phyloP scores from a whole-genome alignment of 1,284 basidiomycete genomes.

The Cryptococcus deneoformans region DNA sequence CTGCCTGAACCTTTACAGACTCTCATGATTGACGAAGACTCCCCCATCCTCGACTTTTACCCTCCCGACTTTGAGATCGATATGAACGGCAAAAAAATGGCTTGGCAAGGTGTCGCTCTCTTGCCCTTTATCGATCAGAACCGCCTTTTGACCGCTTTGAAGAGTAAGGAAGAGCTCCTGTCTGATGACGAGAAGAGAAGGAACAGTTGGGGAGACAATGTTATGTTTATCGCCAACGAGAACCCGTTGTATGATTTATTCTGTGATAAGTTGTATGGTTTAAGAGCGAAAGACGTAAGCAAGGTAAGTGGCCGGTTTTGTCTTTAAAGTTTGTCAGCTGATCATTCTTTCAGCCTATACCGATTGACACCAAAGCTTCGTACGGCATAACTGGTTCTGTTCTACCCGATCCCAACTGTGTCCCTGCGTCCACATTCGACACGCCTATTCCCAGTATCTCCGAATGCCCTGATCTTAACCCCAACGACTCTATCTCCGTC shows the following conservation, averaged over 20 bases:
- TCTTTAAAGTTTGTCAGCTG: neutral
- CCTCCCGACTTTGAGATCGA: conserved; percentile 91
- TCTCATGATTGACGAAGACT: conserved; percentile 83
- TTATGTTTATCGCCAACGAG: conserved; percentile 80
- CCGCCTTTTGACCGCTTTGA: conserved; percentile 80
- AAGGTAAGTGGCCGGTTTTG: conserved; percentile 59
- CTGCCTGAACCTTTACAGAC: conserved; percentile 83
- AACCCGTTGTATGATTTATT: conserved; percentile 83
- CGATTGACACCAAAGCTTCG: conserved; percentile 67
- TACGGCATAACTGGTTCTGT: conserved; percentile 78
- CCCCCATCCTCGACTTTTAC: conserved; percentile 96
- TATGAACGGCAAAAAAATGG: conserved; percentile 99
- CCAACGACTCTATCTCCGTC: conserved; percentile 83
- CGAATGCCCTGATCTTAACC: conserved; percentile 67
- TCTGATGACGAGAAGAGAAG: conserved; percentile 77
- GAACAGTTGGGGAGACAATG: conserved; percentile 81
- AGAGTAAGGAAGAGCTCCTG: conserved; percentile 66
- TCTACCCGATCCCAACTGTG: conserved; percentile 78
- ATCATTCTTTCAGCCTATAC: conserved; percentile 40
- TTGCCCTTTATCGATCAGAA: conserved; percentile 93
- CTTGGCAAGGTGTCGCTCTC: conserved; percentile 97
- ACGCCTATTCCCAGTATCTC: conserved; percentile 59
- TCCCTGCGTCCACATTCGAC: conserved; percentile 88
- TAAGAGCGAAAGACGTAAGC: conserved; percentile 62
- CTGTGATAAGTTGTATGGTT: conserved; percentile 77